These are phyloP conservation scores for Lepiota venenata DNA, from an alignment of 768 basidiomycete species.

Conservation along the genomic window DNA sequence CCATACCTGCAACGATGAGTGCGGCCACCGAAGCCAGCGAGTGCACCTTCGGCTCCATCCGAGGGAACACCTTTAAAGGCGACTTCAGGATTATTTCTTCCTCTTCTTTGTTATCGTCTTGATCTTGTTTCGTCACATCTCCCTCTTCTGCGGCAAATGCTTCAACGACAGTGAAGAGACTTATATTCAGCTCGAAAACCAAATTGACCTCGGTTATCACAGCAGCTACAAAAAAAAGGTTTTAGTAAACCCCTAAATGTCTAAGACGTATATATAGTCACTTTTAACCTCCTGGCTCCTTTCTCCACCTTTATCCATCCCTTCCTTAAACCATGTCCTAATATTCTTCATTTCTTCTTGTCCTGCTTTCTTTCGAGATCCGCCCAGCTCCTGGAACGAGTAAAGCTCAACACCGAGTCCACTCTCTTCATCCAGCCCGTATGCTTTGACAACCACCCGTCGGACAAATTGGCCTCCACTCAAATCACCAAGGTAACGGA, in stretches of 20 bases:
- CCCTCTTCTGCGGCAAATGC: constrained; percentile 13
- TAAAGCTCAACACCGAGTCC: constrained; percentile 65
- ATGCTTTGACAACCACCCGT: constrained; percentile 61
- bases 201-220: constrained; percentile 45
- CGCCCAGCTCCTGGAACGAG: constrained; percentile 56
- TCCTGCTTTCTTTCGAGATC: constrained; percentile 36
- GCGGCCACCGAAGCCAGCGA: constrained; percentile 31
- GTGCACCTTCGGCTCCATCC: constrained; percentile 19
- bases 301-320: constrained; percentile 49
- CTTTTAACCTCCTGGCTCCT: constrained; percentile 39
- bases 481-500: constrained; percentile 80
- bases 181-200: constrained; percentile 48
- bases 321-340: constrained; percentile 67
- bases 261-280: constrained; percentile 16
- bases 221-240: constrained; percentile 27
- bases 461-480: constrained; percentile 76
- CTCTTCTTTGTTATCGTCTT: neutral
- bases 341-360: constrained; percentile 67
- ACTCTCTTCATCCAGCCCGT: constrained; percentile 49
- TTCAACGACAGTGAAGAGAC: constrained; percentile 38
- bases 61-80: neutral
- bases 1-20: constrained; percentile 32
- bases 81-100: neutral
- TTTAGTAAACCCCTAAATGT: neutral
- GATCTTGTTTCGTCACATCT: neutral